Evolutionary conservation across 371 early-diverging fungal genomes (phyloP).

Genomic region (Mortierella sp.): DNA sequence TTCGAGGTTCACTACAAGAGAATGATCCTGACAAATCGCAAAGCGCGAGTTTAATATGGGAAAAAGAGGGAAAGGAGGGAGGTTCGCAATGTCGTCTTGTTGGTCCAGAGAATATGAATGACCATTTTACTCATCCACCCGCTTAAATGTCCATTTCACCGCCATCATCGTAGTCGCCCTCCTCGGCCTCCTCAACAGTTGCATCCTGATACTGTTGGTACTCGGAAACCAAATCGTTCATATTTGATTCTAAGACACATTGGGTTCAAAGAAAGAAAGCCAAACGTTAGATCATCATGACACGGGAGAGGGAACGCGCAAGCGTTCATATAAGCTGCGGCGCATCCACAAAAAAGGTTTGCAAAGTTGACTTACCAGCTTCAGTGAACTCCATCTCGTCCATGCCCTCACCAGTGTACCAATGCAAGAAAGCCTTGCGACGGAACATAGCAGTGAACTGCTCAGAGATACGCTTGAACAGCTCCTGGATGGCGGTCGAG

Average conservation of each 20-base stretch:
- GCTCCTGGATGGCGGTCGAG: slow-evolving; percentile 98
- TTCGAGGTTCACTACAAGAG: too few relatives aligned
- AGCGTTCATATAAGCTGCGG: too few relatives aligned
- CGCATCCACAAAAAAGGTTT: too few relatives aligned
- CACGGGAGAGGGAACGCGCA: too few relatives aligned
- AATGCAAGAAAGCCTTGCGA: slow-evolving; percentile 97
- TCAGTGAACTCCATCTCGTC: slow-evolving; percentile 98
- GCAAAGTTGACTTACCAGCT: slow-evolving; percentile 65
- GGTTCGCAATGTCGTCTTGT: too few relatives aligned
- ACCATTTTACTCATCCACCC: neutral
- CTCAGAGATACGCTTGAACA: slow-evolving; percentile 98
- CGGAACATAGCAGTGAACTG: slow-evolving; percentile 97
- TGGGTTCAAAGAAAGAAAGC: slow-evolving; percentile 19
- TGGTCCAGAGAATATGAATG: too few relatives aligned
- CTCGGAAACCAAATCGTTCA: slow-evolving; percentile 97
- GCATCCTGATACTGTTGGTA: slow-evolving; percentile 99
- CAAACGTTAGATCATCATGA: slow-evolving; percentile 1
- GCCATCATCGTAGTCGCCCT: slow-evolving; percentile 70
- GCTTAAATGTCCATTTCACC: slow-evolving; percentile 57
- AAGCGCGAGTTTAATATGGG: too few relatives aligned
- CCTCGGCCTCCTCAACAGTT: slow-evolving; percentile 79
- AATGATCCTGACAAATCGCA: too few relatives aligned
- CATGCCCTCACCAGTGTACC: slow-evolving; percentile 98
- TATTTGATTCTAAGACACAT: slow-evolving; percentile 79
- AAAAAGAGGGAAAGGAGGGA: too few relatives aligned